Evolutionary conservation across 129 eudicot species (phyloP), one percentile per base, ranked within the genome.

Genomic region (Lonicera japonica): DNA sequence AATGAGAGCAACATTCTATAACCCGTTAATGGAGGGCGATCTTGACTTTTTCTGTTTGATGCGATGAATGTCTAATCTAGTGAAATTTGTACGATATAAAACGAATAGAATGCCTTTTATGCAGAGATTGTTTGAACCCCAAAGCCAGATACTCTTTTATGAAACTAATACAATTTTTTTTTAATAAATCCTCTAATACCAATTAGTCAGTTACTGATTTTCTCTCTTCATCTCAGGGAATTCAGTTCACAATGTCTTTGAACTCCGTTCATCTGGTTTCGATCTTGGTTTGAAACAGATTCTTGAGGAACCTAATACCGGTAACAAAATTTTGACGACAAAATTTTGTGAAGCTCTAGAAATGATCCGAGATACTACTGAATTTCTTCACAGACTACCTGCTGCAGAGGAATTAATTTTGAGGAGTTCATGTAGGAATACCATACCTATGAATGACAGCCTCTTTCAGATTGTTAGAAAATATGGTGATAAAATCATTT

Each of bases 251-350:
- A 45, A 59, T 59, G 68, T 48, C 19, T 54, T 64, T 45, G 70
- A 73, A 40, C 58, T 71, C 62, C 54, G 64, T 25, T 51, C 66
- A 20, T 75, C 83, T 45, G 66, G 36, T 68, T 36, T 70, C 48
- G 64, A 76, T 63, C 75, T 67, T 58, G 99, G 96, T 60, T 80
- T 85, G 78, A 82, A 72, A 60, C 91, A 80, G 61, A 59, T 92
- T 55, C 79, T 87, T 63, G 77, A 72, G 75, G 81, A 66, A 70
- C 63, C 87, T 61, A 54, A 46, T 66, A 64, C 29, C 72, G 65
- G 80, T 60, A 64, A 68, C 56, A 63, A 61, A 65, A 64, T 91
- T 48, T 72, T 77, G 39, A 73, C 76, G 46, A 80, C 78, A 64
- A 80, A 58, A 54, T 73, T 70, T 53, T 65, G 81, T 68, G 94